Evolutionary conservation across 78 protist species (phyloP), one percentile per base, ranked within the genome.

Genomic region (Pigoraptor vietnamica): DNA sequence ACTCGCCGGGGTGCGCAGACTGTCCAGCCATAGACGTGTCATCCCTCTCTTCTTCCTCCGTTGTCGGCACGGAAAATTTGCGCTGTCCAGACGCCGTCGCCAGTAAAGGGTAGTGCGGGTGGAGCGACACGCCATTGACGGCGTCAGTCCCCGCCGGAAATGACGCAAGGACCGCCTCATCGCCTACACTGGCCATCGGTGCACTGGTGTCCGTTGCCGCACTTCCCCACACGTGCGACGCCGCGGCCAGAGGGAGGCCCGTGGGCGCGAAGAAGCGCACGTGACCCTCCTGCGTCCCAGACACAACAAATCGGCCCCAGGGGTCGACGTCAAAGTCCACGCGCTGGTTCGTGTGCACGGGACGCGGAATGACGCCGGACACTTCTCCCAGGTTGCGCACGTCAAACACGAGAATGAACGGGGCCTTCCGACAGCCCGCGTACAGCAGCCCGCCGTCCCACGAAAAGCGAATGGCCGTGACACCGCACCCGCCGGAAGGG

Each of bases 41-140:
- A n/a, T 48, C 67, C 6, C 67, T 48, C 67, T 6, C 67, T 6
- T 6, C 67, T 21, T 48, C 29, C 67, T 21, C 67, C 29, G 6
- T 48, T 14, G 67, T 14, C 67, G 67, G 67, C 29, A 48, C 29
- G 29, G 67, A 48, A 79, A 79, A 79, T 25, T 25, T 79, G 83
- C 93, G 81, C 86, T 86, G 81, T 1, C 93, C 93, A 14, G 90
- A 56, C 33, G 93, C 38, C 32, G 79, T 39, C 33, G 91, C 89
- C 39, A 92, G 79, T 19, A 92, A 21, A 1, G 93, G 93, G 23
- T 67, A 83, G 24, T 37, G 2, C 19, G 93, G 93, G 82, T 92
- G 90, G 6, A 82, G 34, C 23, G 86, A 0, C 39, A 37, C 93
- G 1, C 81, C 88, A 40, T 79, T 92, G 37, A 32, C 23, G 39